These are phyloP conservation scores for Penstemon davidsonii DNA, from an alignment of 257 asterid genomes.

Conservation along the genomic window DNA sequence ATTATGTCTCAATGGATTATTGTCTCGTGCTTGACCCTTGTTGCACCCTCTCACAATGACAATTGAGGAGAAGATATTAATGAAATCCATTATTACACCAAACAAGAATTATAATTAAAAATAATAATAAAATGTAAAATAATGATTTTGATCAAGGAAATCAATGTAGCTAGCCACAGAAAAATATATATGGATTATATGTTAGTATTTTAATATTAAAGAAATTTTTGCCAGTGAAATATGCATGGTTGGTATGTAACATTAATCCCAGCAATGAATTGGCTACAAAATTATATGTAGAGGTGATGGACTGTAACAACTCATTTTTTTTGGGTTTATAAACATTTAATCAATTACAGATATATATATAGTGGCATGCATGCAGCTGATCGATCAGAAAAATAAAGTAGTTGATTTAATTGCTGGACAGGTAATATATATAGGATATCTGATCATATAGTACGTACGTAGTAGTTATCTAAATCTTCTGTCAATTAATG, in stretches of 20 bases:
- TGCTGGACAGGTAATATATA: too few species aligned
- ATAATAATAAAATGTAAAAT: background rate
- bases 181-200: background rate
- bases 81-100: constrained; percentile 22
- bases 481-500: too few species aligned
- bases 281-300: constrained; percentile 28
- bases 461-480: too few species aligned
- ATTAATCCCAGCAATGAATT: constrained; percentile 26
- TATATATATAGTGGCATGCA: constrained; percentile 21
- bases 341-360: constrained; percentile 37
- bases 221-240: constrained; percentile 32
- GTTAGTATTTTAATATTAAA: background rate
- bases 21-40: constrained; percentile 51
- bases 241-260: constrained; percentile 52
- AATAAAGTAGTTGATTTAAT: too few species aligned
- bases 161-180: constrained; percentile 26
- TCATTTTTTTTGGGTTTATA: constrained; percentile 40
- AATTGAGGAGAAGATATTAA: constrained; percentile 15
- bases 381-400: constrained; percentile 2
- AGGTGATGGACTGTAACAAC: constrained; percentile 41
- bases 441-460: too few species aligned
- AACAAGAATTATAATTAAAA: background rate
- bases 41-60: constrained; percentile 53
- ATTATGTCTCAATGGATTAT: constrained; percentile 34
- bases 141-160: background rate